Evolutionary conservation across 2,329 filamentous ascomycete genomes (phyloP).

Genomic region (Cercospora nicotianae): DNA sequence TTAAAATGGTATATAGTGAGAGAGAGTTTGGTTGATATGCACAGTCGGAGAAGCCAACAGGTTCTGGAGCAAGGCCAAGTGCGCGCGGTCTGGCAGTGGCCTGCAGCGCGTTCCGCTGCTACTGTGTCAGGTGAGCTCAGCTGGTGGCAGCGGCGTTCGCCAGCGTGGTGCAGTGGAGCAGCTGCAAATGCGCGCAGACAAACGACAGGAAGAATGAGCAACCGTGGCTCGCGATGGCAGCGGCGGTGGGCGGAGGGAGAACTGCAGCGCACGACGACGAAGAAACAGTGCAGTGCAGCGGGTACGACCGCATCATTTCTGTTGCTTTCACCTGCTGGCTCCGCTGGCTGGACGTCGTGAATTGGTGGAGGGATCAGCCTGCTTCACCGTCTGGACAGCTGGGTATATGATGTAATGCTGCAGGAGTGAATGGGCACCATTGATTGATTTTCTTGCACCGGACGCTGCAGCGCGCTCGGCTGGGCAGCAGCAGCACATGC

Average conservation of each 20-base stretch:
- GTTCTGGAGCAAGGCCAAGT: not conserved
- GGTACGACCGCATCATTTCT: conserved; percentile 2
- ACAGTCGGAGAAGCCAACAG: not conserved
- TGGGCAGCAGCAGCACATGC: not conserved
- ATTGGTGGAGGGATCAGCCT: conserved; percentile 1
- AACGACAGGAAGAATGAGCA: not conserved
- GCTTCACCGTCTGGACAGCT: not conserved
- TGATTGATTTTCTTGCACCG: not conserved
- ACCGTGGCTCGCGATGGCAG: not conserved
- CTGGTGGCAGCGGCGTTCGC: not conserved
- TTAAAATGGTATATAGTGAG: conserved; percentile 2
- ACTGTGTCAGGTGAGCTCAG: conserved; percentile 13
- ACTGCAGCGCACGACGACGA: not conserved
- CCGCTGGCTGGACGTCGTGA: not conserved
- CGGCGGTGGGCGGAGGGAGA: conserved; percentile 1
- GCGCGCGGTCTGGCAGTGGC: conserved; percentile 1
- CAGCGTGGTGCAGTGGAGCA: not conserved
- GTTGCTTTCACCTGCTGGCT: not conserved
- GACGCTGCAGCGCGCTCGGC: not conserved
- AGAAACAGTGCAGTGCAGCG: not conserved
- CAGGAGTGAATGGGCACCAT: conserved; percentile 9
- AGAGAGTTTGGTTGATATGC: conserved; percentile 8
- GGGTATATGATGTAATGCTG: conserved; percentile 8
- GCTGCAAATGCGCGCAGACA: not conserved
- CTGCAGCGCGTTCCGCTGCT: conserved; percentile 4